Conservation (phyloP, 164 flowering plant genomes). For the Chimonanthus praecox region DNA sequence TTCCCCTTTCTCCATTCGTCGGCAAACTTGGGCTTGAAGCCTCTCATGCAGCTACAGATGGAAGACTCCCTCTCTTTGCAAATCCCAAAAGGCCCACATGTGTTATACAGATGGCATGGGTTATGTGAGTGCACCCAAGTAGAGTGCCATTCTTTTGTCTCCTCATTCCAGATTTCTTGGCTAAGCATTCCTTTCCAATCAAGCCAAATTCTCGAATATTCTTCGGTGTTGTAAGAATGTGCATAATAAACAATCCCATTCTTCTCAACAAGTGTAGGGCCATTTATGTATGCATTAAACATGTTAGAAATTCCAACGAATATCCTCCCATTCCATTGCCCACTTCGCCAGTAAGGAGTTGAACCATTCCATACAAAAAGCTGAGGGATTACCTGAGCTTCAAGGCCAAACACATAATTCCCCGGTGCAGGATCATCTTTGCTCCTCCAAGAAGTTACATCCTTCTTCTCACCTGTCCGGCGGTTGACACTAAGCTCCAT, state of each 20-base stretch:
- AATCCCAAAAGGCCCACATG: neutral
- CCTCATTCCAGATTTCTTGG: neutral
- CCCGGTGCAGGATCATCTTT: constrained; percentile 1
- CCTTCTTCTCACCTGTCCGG: neutral
- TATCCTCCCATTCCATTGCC: neutral
- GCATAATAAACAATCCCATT: neutral
- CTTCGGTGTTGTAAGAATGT: neutral
- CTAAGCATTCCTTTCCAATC: neutral
- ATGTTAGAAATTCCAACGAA: neutral
- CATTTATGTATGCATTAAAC: neutral
- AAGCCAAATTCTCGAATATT: neutral
- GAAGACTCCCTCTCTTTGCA: neutral
- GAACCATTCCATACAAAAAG: constrained; percentile 4
- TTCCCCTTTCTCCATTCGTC: constrained; percentile 5
- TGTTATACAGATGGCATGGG: neutral
- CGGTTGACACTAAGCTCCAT: neutral
- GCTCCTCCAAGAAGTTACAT: neutral
- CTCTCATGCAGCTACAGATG: constrained; percentile 1
- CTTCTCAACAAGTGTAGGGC: neutral
- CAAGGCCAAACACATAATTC: neutral
- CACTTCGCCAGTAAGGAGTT: constrained; percentile 1
- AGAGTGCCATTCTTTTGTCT: neutral
- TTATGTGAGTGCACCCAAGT: neutral
- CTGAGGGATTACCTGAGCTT: neutral
- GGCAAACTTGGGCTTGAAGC: neutral